Base-by-base conservation (phyloP, 2,329 filamentous ascomycete genomes). In the Botryotinia narcissicola region DNA sequence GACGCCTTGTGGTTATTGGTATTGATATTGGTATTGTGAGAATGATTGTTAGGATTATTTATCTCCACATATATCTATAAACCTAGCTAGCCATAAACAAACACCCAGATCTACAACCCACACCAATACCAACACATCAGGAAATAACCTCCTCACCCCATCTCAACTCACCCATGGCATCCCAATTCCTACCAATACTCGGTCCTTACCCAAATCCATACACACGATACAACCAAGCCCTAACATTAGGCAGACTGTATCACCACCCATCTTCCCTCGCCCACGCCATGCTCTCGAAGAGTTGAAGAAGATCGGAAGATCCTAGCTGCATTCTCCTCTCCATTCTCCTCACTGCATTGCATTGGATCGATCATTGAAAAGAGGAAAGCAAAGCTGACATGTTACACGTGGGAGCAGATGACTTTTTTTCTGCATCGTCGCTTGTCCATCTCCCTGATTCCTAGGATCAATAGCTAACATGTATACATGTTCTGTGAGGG, bases 381-480 rank as follows among this genome's bases (percentile, higher is more conserved):
- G 35, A 7, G 35, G 35, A 35, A 35, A 35, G 35, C 0, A n/a
- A 61, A 57, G 51, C 59, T 16, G 59, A 37, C 14, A 40, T 61
- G 59, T 61, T 61, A 61, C 59, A 61, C 35, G 35, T 35, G 59
- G 22, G 35, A 40, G 59, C 59, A 61, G 59, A 61, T 61, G 59
- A 61, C 59, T 40, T 12, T 10, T 40, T 40, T 12, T 12, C 37
- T 40, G 37, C 37, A 40, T 40, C 37, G 2, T 40, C 37, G 37
- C 9, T 10, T 10, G 37, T 40, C 8, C 37, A 37, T 37, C 37
- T 37, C 9, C 37, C 37, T 37, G 37, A 10, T 37, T 10, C 37
- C 37, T 40, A 40, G 37, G 1, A 40, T 40, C 37, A 10, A 9
- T 40, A 0, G 37, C 37, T 51, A 14, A 51, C 8, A 12, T n/a